Evolutionary conservation across 371 early-diverging fungal genomes (phyloP).

Genomic region (Gilbertella persicaria): DNA sequence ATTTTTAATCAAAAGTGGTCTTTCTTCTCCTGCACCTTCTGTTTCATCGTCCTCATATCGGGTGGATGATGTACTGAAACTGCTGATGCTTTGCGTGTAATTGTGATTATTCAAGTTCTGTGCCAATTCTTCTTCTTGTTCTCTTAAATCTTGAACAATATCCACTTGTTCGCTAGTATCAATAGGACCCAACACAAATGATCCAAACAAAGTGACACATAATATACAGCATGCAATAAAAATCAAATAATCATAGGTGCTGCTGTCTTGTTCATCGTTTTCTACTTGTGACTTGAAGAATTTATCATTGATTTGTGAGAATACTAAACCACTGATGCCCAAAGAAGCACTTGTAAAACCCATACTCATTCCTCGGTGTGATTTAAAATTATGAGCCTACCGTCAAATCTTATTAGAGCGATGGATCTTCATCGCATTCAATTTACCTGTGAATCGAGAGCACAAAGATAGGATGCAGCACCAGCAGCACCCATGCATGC

Average conservation of each 20-base stretch:
- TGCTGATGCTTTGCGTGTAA: constrained; percentile 18
- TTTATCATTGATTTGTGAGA: constrained; percentile 48
- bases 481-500: constrained; percentile 39
- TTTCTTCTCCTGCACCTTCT: constrained; percentile 5
- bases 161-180: not conserved
- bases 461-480: constrained; percentile 45
- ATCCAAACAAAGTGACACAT: constrained; percentile 26
- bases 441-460: constrained; percentile 47
- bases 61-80: constrained; percentile 23
- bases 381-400: constrained; percentile 42
- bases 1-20: constrained; percentile 14
- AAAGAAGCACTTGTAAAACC: constrained; percentile 46
- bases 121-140: constrained; percentile 4
- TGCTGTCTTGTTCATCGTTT: constrained; percentile 21
- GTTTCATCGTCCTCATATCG: constrained; percentile 12
- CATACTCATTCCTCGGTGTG: constrained; percentile 47
- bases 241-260: constrained; percentile 35
- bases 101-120: constrained; percentile 1
- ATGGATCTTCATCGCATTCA: too few species aligned
- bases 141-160: not conserved
- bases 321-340: constrained; percentile 47
- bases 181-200: constrained; percentile 32
- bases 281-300: constrained; percentile 28
- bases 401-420: too few species aligned
- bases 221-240: constrained; percentile 31